Base-by-base conservation (phyloP, 192 early-diverging fungal species). In the Phlyctochytrium arcticum region DNA sequence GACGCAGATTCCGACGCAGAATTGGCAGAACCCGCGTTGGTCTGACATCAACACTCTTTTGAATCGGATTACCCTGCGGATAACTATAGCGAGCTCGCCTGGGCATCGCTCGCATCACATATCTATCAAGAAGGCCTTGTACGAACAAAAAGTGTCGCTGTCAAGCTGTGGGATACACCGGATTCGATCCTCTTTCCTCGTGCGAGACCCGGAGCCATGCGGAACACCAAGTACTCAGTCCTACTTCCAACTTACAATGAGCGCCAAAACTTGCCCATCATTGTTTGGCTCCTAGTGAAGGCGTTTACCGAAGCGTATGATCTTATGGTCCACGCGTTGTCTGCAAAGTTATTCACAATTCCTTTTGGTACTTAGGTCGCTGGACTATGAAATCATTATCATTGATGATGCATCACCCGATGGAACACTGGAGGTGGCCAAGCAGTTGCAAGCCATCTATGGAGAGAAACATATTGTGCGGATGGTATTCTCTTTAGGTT, bases 201-300 rank as follows among this genome's bases (percentile, higher is more conserved):
- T n/a, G n/a, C n/a, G n/a, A n/a, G n/a, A n/a, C n/a, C n/a, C n/a
- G n/a, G n/a, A n/a, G 5, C 50, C 19, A 53, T 53, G 59, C 15
- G 21, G 24, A 50, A 19, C 19, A 19, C 62, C 74, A 90, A 90
- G 72, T 98, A 95, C 75, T 91, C 91, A 10, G 93, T 98, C 3
- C 84, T 98, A 42, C 75, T 98, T n/a, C 96, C 96, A 17, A 98
- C 96, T 23, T 98, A 98, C 80, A 97, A 98, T 63, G 96, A 98
- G 72, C 86, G 94, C 31, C 88, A 94, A 64, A 98, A 98, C 79
- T 77, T 98, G 68, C 96, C 96, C 36, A 89, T 97, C 60, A 96
- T 98, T 60, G 79, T 80, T 42, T 98, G 92, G 92, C 75, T 98
- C 33, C 76, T 98, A 35, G 84, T 88, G 30, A 92, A 91, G 76